Evolutionary conservation across 169 alveolate species (phyloP).

Genomic region (Miamiensis avidus): DNA sequence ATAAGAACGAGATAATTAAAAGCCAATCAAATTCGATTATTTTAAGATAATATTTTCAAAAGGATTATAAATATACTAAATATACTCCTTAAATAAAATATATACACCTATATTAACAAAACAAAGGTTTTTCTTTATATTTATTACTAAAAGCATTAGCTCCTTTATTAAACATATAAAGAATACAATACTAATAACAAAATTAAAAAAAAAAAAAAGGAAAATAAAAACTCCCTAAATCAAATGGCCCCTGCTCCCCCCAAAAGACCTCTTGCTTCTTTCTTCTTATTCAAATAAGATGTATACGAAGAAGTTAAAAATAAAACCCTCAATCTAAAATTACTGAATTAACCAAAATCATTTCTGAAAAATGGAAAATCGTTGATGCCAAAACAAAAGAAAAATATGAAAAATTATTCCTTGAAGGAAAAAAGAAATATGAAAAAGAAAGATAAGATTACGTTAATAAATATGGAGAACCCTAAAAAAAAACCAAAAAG

Average conservation of each 20-base stretch:
- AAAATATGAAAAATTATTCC: slow-evolving; percentile 10
- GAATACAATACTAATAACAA: neutral
- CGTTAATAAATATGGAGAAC: slow-evolving; percentile 24
- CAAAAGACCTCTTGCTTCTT: slow-evolving; percentile 27
- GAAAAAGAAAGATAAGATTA: slow-evolving; percentile 27
- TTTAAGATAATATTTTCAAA: no score
- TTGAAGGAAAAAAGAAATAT: slow-evolving; percentile 25
- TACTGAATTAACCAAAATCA: slow-evolving; percentile 23
- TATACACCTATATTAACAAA: no score
- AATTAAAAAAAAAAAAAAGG: no score
- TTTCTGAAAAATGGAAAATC: slow-evolving; percentile 21
- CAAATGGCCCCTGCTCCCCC: slow-evolving; percentile 25
- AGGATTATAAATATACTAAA: no score
- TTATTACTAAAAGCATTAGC: no score
- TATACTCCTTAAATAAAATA: no score
- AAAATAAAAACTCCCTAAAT: no score
- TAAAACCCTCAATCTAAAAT: slow-evolving; percentile 19
- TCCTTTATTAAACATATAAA: no score
- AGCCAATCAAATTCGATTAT: no score
- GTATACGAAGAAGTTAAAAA: slow-evolving; percentile 20
- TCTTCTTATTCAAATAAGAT: slow-evolving; percentile 31
- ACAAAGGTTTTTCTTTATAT: no score
- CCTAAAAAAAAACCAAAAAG: slow-evolving; percentile 21
- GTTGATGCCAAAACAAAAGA: slow-evolving; percentile 12
- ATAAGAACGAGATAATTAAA: no score